Evolutionary conservation across 1,284 basidiomycete genomes (phyloP), one percentile per base, ranked within the genome.

Genomic region (Pseudozyma tsukubaensis): DNA sequence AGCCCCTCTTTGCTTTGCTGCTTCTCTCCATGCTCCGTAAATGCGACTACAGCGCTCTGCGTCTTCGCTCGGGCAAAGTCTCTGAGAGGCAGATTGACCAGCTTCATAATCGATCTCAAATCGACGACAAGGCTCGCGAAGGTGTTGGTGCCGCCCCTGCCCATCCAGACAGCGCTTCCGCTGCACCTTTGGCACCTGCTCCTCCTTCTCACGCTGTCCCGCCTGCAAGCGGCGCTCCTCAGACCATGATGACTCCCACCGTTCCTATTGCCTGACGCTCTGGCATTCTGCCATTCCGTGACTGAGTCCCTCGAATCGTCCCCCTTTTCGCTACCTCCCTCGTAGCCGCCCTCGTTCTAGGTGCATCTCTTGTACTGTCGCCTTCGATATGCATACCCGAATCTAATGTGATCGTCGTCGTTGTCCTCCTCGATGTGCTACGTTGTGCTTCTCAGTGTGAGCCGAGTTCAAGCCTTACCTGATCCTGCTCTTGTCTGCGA

Each of bases 1-100:
- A 88, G 61, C 83, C 78, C 8, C 47, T 80, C 35, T 82, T 80
- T 55, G 65, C 74, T 2, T 59, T 82, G 29, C 45, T 78, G 43
- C 77, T 82, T 29, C 65, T 80, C 34, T 48, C 45, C 18, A 55
- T 70, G 52, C 57, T 81, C 5, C 35, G 66, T 18, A 59, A 55
- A 9, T 65, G 78, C 37, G 62, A 77, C 54, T 79, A 76, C 39
- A 53, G 50, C 24, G 42, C 50, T 11, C 63, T 81, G 39, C 60
- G 60, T 19, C 68, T 76, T 2, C 56, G 53, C 34, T 71, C 67
- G 14, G 76, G 76, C 39, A 78, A 76, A 42, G 24, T 59, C 10
- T 49, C 71, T 11, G 71, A 76, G 32, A 35, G 40, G 35, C 18
- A 52, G 37, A 62, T 55, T 11, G 66, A 43, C 16, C 43, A 52